Evolutionary conservation across 176 grass and related monocot genomes (phyloP).

Genomic region (Hsuehochloa calcarea): DNA sequence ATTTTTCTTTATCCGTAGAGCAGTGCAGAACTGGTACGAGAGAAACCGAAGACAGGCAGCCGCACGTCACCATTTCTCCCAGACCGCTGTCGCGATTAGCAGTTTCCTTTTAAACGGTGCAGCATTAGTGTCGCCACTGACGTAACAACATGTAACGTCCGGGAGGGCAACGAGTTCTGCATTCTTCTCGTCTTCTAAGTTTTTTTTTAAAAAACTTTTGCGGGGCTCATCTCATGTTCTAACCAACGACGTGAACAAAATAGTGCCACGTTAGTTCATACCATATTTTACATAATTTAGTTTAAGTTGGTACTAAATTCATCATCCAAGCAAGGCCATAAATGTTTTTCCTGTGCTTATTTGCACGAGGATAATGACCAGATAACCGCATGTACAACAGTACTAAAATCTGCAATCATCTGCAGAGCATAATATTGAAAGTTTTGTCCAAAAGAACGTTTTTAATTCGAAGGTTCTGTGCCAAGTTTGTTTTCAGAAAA

Average conservation of each 20-base stretch:
- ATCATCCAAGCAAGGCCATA: background rate
- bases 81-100: background rate
- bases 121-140: background rate
- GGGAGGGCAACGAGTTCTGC: constrained; percentile 17
- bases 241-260: background rate
- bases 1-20: too few species aligned
- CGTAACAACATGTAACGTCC: background rate
- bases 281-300: too few species aligned
- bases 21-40: too few species aligned
- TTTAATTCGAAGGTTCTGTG: too few species aligned
- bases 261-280: background rate
- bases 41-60: too few species aligned
- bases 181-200: background rate
- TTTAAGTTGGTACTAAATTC: background rate
- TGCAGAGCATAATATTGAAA: background rate
- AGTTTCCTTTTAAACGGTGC: background rate
- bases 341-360: background rate
- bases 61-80: background rate
- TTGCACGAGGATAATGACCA: background rate
- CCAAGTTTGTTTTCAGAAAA: background rate
- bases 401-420: background rate
- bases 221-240: background rate
- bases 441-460: background rate
- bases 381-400: too few species aligned
- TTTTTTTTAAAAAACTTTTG: background rate